Evolutionary conservation across 495 filamentous ascomycete species (phyloP).

Genomic region (Penicillium cosmopolitanum): DNA sequence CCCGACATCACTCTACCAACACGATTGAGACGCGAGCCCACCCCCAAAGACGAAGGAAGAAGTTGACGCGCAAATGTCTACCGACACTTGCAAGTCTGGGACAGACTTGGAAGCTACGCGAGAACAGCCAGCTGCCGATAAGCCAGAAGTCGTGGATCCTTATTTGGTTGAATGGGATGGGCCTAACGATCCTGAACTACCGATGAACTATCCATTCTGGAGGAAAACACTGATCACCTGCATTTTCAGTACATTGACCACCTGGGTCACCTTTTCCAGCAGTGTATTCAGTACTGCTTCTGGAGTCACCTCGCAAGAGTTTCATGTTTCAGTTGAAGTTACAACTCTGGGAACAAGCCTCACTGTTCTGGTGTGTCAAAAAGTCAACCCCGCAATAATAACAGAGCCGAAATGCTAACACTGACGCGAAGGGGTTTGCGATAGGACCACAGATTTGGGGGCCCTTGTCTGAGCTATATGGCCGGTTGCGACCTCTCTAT

Average conservation of each 20-base stretch:
- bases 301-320: constrained; percentile 39
- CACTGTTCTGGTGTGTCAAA: constrained; percentile 39
- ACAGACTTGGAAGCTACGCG: neutral
- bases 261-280: constrained; percentile 52
- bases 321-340: constrained; percentile 45
- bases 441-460: constrained; percentile 55
- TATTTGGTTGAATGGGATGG: constrained; percentile 7
- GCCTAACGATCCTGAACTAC: constrained; percentile 58
- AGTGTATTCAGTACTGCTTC: constrained; percentile 52
- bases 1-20: neutral
- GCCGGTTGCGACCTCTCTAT: constrained; percentile 59
- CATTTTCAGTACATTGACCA: constrained; percentile 51
- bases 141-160: constrained; percentile 1
- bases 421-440: constrained; percentile 32
- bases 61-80: neutral
- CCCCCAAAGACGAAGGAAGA: neutral
- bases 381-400: neutral
- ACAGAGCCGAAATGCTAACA: neutral
- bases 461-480: constrained; percentile 77
- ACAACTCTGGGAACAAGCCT: constrained; percentile 51
- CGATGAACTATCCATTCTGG: constrained; percentile 58
- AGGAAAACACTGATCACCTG: constrained; percentile 65
- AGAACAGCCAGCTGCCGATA: neutral
- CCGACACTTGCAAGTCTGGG: neutral
- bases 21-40: neutral